Conservation (phyloP, 1,284 basidiomycete species). For the Tilletia caries region DNA sequence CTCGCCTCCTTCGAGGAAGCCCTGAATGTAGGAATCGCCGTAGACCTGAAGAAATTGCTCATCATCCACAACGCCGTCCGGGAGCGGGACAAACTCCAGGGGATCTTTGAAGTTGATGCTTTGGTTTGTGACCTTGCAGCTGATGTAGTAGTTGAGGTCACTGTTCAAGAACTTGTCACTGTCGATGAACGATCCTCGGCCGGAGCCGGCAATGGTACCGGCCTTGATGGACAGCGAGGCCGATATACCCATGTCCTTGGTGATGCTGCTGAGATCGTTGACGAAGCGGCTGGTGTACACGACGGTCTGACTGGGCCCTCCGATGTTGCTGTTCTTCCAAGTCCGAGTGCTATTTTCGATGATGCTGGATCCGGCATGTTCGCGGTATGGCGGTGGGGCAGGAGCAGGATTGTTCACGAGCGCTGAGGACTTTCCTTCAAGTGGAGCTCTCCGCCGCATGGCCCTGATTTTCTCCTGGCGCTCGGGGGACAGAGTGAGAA, state of each 20-base stretch:
- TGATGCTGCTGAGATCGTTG: not conserved
- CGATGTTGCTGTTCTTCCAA: slow-evolving; percentile 8
- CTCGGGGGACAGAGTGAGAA: not conserved
- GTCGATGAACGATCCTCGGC: slow-evolving; percentile 5
- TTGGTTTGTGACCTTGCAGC: not conserved
- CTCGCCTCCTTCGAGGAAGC: slow-evolving; percentile 12
- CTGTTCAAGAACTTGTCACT: slow-evolving; percentile 3
- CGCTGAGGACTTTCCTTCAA: not conserved
- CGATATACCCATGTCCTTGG: slow-evolving; percentile 13
- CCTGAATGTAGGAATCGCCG: slow-evolving; percentile 10
- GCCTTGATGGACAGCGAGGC: slow-evolving; percentile 12
- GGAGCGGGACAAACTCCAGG: slow-evolving; percentile 10
- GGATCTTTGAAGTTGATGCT: slow-evolving; percentile 11
- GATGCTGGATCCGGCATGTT: not conserved
- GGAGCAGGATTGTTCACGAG: not conserved
- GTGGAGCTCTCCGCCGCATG: not conserved
- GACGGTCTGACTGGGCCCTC: slow-evolving; percentile 14
- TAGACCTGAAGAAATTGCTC: not conserved
- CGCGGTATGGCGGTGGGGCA: not conserved
- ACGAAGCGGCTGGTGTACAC: slow-evolving; percentile 10
- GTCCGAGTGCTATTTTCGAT: not conserved
- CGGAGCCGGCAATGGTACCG: slow-evolving; percentile 10
- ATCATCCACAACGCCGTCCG: not conserved
- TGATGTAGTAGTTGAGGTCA: slow-evolving; percentile 14
- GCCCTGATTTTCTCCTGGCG: not conserved